These are phyloP conservation scores for Trichosporon coremiiforme DNA, from an alignment of 1,284 basidiomycete species.

Conservation along the genomic window DNA sequence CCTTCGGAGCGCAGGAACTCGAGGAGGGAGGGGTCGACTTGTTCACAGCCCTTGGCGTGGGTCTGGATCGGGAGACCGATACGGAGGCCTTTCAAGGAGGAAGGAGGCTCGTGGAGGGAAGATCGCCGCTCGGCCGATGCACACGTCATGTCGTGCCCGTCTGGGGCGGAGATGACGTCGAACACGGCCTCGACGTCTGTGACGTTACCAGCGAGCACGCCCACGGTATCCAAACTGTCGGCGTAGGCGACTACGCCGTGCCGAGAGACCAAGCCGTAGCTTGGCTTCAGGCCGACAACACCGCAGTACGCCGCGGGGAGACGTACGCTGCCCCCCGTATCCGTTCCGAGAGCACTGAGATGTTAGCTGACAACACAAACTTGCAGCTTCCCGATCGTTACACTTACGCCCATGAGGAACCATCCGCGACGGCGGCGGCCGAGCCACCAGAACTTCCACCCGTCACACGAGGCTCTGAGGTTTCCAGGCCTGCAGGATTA, in stretches of 20 bases:
- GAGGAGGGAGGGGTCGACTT: conserved; percentile 56
- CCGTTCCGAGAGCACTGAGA: conserved; percentile 82
- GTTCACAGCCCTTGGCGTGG: conserved; percentile 33
- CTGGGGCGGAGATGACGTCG: conserved; percentile 66
- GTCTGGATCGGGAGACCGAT: conserved; percentile 48
- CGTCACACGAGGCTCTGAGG: conserved; percentile 63
- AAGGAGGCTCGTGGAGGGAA: conserved; percentile 19
- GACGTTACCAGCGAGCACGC: conserved; percentile 69
- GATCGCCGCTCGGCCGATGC: conserved; percentile 60
- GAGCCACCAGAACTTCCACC: conserved; percentile 62
- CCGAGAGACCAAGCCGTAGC: conserved; percentile 88
- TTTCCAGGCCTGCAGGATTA: conserved; percentile 64
- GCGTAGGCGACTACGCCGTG: conserved; percentile 92
- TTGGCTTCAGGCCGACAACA: conserved; percentile 88
- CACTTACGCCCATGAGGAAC: conserved; percentile 74
- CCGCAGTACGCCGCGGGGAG: conserved; percentile 94
- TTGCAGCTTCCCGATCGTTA: neutral
- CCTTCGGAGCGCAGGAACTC: conserved; percentile 63
- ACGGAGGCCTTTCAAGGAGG: conserved; percentile 34
- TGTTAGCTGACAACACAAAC: conserved; percentile 10
- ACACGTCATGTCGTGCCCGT: conserved; percentile 77
- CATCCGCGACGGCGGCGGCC: conserved; percentile 61
- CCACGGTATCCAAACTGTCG: conserved; percentile 92
- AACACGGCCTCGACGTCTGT: conserved; percentile 64
- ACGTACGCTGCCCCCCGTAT: conserved; percentile 92